Conservation (phyloP, 2,329 filamentous ascomycete genomes). For the Aureobasidium sp. region DNA sequence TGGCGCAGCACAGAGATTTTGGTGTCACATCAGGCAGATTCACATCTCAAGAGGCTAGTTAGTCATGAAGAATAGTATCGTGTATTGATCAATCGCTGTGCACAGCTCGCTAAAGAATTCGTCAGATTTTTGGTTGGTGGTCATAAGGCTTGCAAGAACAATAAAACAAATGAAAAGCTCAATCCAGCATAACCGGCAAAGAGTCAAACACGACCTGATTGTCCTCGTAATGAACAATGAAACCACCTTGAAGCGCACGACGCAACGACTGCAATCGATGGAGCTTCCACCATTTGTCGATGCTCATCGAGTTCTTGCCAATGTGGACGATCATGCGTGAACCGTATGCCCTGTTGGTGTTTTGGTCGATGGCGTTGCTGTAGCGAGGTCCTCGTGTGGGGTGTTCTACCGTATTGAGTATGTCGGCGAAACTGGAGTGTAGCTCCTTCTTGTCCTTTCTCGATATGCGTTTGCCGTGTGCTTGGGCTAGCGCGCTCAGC, state of each 20-base stretch:
- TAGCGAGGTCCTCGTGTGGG: conserved; percentile 61
- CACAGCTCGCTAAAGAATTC: background rate
- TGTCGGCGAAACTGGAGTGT: conserved; percentile 60
- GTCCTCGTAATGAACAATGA: conserved; percentile 55
- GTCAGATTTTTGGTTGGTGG: background rate
- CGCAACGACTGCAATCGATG: conserved; percentile 55
- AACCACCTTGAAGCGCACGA: conserved; percentile 54
- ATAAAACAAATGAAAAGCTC: background rate
- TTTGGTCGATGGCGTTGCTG: conserved; percentile 55
- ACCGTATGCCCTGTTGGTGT: conserved; percentile 54
- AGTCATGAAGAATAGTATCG: too few species aligned
- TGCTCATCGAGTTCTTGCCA: conserved; percentile 53
- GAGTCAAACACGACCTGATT: conserved; percentile 56
- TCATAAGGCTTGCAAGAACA: background rate
- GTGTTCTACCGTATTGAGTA: conserved; percentile 59
- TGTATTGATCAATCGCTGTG: background rate
- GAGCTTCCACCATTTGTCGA: conserved; percentile 71
- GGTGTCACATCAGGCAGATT: too few species aligned
- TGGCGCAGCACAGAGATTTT: too few species aligned
- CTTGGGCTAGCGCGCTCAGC: conserved; percentile 52
- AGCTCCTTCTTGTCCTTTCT: conserved; percentile 61
- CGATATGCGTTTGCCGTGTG: conserved; percentile 55
- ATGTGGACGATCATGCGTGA: conserved; percentile 57
- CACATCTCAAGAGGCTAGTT: too few species aligned
- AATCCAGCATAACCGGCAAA: conserved; percentile 40